Evolutionary conservation across 2,329 filamentous ascomycete genomes (phyloP).

Genomic region (Calonectria crousiana): DNA sequence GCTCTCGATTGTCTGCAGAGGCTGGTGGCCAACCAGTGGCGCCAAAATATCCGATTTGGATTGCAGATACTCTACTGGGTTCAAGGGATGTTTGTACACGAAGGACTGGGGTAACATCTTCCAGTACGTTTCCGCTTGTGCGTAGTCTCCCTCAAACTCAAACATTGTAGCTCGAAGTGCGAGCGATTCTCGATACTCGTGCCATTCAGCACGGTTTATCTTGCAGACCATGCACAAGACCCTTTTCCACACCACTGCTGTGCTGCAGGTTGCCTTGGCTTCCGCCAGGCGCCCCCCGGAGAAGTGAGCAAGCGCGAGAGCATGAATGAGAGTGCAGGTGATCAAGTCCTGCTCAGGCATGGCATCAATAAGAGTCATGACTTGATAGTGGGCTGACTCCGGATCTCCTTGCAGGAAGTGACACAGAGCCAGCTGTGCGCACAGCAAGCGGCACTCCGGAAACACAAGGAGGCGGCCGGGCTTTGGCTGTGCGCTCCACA

Average conservation of each 20-base stretch:
- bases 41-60: conserved; percentile 10
- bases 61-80: conserved; percentile 2
- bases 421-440: neutral
- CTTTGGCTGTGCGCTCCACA: neutral
- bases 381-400: neutral
- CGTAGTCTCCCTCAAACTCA: conserved; percentile 38
- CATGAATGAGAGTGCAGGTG: conserved; percentile 10
- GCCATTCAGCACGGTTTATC: conserved; percentile 3
- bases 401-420: conserved; percentile 36
- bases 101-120: conserved; percentile 29
- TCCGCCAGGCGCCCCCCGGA: conserved; percentile 36
- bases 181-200: conserved; percentile 37
- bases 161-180: conserved; percentile 41
- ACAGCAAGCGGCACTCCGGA: neutral
- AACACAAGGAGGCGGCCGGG: neutral
- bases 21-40: neutral
- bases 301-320: conserved; percentile 27
- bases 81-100: conserved; percentile 3
- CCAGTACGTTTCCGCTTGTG: conserved; percentile 39
- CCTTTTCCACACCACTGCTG: conserved; percentile 39
- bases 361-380: neutral
- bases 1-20: neutral
- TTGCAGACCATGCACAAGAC: conserved; percentile 35
- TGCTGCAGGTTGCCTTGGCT: conserved; percentile 38
- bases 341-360: neutral